Base-by-base conservation (phyloP, 1,139 yeast species). In the Arxiozyma slooffiae region DNA sequence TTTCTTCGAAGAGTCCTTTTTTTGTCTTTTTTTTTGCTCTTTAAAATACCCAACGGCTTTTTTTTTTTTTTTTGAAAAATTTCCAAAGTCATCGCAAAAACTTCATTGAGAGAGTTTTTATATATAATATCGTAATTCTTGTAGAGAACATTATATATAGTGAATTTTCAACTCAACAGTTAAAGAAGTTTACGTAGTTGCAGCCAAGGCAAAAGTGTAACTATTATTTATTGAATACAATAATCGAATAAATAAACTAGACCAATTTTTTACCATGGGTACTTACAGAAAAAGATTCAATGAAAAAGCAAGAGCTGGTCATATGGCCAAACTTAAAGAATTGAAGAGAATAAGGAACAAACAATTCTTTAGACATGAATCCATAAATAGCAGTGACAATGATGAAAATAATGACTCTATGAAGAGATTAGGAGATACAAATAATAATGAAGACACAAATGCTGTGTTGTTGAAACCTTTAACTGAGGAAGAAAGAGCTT, bases 231-330 rank as follows among this genome's bases (percentile, higher is more conserved):
- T 30, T 30, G n/a, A 30, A 30, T 30, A 30, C 14, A n/a, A 30
- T 30, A 30, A 30, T 30, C 6, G 14, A 30, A 30, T 30, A 30
- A 30, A 30, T 11, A 9, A 4, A 6, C 14, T 4, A 11, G 7
- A n/a, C n/a, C 22, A 6, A 42, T 22, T 30, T n/a, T 14, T 34
- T 16, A 42, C 9, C 3, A 86, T 87, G 96, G 96, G 92, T 53
- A 85, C 83, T 57, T 86, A 85, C 66, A 77, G 94, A 60, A 79
- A 79, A 67, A 70, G 96, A 55, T 85, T 82, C 71, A 87, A 87
- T 67, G 95, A 84, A 67, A 85, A 85, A 72, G 95, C 95, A 52
- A 79, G 95, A 39, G 64, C 88, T 4, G 95, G 96, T 36, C 84
- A 84, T 79, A 81, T 87, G 61, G 83, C 90, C 40, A 86, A 84